A percentile compares a stretch with the other conserved stretches of the same genome.
Conservation (phyloP, 441 rosid genomes). For the Arabidopsis lyrata region DNA sequence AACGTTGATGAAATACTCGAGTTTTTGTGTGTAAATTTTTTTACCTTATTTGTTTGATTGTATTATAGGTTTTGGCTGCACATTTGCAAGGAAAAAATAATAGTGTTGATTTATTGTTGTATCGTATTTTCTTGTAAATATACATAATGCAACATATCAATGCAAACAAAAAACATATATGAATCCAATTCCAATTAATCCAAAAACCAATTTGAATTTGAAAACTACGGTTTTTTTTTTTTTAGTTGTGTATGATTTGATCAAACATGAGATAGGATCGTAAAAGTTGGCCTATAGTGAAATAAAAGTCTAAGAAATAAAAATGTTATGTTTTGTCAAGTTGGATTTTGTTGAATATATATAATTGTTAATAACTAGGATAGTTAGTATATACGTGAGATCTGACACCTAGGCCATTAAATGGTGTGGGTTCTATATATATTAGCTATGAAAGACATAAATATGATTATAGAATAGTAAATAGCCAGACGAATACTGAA, state of each 20-base stretch:
- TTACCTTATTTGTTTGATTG: not conserved
- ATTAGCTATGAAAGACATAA: not conserved
- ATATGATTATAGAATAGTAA: not conserved
- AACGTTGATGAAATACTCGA: not conserved
- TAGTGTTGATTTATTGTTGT: not conserved
- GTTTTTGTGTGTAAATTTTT: constrained; percentile 7
- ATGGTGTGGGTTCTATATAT: constrained; percentile 34
- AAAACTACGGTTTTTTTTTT: not conserved
- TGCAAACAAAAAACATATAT: not conserved
- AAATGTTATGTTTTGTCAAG: not conserved
- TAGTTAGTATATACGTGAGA: constrained; percentile 4
- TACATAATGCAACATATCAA: not conserved
- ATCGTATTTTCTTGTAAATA: not conserved
- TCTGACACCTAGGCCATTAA: constrained; percentile 29
- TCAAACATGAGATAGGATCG: not conserved
- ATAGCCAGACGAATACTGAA: not conserved
- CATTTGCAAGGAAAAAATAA: constrained; percentile 4
- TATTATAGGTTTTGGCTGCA: constrained; percentile 6
- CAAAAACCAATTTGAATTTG: not conserved
- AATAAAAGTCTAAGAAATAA: not conserved
- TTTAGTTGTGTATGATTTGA: constrained; percentile 4
- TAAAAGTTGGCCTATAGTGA: constrained; percentile 19
- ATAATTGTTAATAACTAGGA: constrained; percentile 14
- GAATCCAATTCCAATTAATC: not conserved
- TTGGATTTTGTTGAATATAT: constrained; percentile 10